Evolutionary conservation across 371 early-diverging fungal species (phyloP), one percentile per base, ranked within the genome.

Genomic region (Neoconidiobolus thromboides): DNA sequence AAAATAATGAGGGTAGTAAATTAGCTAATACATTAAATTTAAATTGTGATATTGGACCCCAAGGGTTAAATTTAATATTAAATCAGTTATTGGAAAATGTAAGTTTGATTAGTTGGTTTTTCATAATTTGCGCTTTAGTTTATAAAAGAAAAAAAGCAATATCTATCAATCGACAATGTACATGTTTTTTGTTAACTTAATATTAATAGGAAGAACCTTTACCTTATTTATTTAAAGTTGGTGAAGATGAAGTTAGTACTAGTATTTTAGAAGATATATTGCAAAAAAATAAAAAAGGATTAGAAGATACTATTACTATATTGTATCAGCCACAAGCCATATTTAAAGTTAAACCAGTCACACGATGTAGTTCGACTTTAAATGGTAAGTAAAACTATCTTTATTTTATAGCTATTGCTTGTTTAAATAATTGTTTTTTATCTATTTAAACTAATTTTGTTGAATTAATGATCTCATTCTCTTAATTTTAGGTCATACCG

Each of bases 271-370:
- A 69, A 40, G 95, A 94, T 72, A 75, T 86, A 48, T 66, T 89
- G 44, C 69, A 79, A 47, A 76, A 78, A 38, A 76, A 77, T 61
- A 78, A 81, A 44, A 77, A 78, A 56, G 81, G 88, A 9, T 81
- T 83, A 0, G 96, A 96, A 79, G 84, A 89, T 46, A 77, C 80
- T 9, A 71, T 96, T 49, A 81, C 75, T 0, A 91, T 96, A 64
- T 73, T 82, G 2, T 96, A 93, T 72, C 83, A 84, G 62, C 96
- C 96, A 4, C 93, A 93, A 70, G 93, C 96, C 14, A 76, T 92
- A 37, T 96, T 96, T 78, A 76, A 85, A 52, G 94, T 96, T 14
- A 78, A 91, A 26, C 83, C 92, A 1, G 91, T 94, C 5, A 87
- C 90, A 1, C 79, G 94, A 12, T 92, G 93, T 71, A 79, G 88